These are phyloP conservation scores for Baudoinia panamericana DNA, from an alignment of 495 filamentous ascomycete species.

Conservation along the genomic window DNA sequence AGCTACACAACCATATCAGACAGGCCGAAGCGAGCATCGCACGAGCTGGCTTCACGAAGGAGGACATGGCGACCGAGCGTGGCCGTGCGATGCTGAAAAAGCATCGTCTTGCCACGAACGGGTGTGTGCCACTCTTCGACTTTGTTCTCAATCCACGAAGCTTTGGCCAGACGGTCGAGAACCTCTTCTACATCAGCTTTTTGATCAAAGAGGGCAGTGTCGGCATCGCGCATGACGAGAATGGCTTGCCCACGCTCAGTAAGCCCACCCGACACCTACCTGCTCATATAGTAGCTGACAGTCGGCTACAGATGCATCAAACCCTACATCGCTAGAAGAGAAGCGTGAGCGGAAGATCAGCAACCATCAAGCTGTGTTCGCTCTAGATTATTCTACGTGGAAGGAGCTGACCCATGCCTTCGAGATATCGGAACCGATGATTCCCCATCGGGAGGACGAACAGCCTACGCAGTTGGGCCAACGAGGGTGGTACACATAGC, in stretches of 20 bases:
- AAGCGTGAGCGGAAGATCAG: slow-evolving; percentile 38
- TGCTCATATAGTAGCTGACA: no score
- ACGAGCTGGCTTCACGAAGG: slow-evolving; percentile 22
- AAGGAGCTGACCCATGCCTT: slow-evolving; percentile 57
- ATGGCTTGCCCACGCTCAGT: slow-evolving; percentile 61
- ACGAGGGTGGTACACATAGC: slow-evolving; percentile 56
- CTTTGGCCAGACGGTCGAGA: slow-evolving; percentile 93
- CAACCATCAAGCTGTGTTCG: slow-evolving; percentile 66
- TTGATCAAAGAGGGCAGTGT: slow-evolving; percentile 74
- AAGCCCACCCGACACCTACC: no score
- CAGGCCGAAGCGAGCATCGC: neutral
- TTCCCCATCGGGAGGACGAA: slow-evolving; percentile 61
- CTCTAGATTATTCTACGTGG: slow-evolving; percentile 75
- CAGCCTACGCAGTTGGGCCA: slow-evolving; percentile 40
- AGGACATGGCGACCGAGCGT: slow-evolving; percentile 16
- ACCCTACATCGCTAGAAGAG: slow-evolving; percentile 35
- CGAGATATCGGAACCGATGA: slow-evolving; percentile 62
- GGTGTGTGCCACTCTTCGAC: slow-evolving; percentile 59
- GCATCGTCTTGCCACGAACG: slow-evolving; percentile 32
- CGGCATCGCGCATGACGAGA: slow-evolving; percentile 48
- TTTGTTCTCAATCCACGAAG: slow-evolving; percentile 80
- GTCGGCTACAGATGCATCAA: no score
- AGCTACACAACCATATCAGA: slow-evolving; percentile 33
- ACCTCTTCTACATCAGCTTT: slow-evolving; percentile 94
- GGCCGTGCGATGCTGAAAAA: slow-evolving; percentile 6